These are phyloP conservation scores for Acacia confusa DNA, from an alignment of 306 rosid genomes.

Conservation along the genomic window DNA sequence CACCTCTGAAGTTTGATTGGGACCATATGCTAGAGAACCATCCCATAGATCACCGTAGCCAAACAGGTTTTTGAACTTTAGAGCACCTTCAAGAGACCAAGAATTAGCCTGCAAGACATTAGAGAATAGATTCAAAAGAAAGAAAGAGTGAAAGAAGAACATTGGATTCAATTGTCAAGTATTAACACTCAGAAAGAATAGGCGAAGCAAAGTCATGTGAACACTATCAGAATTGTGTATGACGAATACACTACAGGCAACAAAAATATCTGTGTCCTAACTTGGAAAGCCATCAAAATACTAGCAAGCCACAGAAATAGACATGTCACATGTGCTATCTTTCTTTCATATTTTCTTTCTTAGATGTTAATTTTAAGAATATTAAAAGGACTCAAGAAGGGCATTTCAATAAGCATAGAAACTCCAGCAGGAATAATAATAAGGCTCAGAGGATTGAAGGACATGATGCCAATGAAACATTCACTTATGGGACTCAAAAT, in stretches of 20 bases:
- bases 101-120: conserved; percentile 75
- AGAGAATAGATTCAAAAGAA: conserved; percentile 26
- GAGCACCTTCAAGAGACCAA: conserved; percentile 78
- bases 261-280: conserved; percentile 1
- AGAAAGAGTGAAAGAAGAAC: conserved; percentile 8
- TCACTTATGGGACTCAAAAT: not conserved
- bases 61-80: conserved; percentile 78
- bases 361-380: not conserved
- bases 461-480: conserved; percentile 1
- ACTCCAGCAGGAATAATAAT: not conserved
- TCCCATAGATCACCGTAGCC: conserved; percentile 98
- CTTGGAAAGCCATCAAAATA: conserved; percentile 1
- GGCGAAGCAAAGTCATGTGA: not conserved
- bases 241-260: not conserved
- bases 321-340: not conserved
- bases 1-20: conserved; percentile 78
- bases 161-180: conserved; percentile 7
- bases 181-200: conserved; percentile 12
- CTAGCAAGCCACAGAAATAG: not conserved
- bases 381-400: not conserved
- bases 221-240: not conserved
- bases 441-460: conserved; percentile 5
- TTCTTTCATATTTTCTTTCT: not conserved
- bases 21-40: conserved; percentile 84
- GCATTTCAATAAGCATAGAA: conserved; percentile 35